Conservation (phyloP, 2,329 filamentous ascomycete species). For the Cadophora sp. region DNA sequence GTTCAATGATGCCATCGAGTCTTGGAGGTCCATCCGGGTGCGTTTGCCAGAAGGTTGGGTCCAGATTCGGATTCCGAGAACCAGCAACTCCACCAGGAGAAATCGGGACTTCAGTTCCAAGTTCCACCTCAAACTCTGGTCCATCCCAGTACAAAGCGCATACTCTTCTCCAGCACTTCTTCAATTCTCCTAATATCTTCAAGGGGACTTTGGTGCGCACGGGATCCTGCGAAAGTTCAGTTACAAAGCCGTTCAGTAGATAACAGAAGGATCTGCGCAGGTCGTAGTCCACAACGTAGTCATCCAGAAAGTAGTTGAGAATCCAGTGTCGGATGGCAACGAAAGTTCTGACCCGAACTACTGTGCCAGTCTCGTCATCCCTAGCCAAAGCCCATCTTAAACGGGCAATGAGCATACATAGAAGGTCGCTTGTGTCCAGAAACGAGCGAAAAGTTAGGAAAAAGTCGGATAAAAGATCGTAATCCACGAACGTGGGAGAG, state of each 20-base stretch:
- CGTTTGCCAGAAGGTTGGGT: constrained; percentile 61
- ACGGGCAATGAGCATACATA: constrained; percentile 84
- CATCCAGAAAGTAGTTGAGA: constrained; percentile 95
- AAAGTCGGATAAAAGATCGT: constrained; percentile 96
- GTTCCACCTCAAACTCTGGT: constrained; percentile 66
- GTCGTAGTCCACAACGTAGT: constrained; percentile 80
- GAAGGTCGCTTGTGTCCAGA: constrained; percentile 75
- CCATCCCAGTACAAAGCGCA: constrained; percentile 91
- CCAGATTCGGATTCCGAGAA: constrained; percentile 60
- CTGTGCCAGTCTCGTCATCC: constrained; percentile 83
- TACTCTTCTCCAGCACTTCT: constrained; percentile 95
- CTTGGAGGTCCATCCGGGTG: constrained; percentile 51
- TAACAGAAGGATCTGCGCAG: constrained; percentile 81
- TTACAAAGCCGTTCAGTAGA: constrained; percentile 73
- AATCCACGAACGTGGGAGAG: constrained; percentile 93
- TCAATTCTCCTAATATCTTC: constrained; percentile 91
- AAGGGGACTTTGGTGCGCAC: constrained; percentile 61
- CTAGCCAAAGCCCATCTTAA: constrained; percentile 85
- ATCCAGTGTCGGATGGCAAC: constrained; percentile 97
- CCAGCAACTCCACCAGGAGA: constrained; percentile 76
- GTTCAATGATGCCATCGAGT: constrained; percentile 50
- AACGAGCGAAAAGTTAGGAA: constrained; percentile 95
- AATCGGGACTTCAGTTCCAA: constrained; percentile 71
- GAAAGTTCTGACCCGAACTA: constrained; percentile 95
- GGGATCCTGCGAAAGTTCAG: constrained; percentile 57